phyloP scores from a whole-genome alignment of 805 yeast species.

The Candida silvicultrix region DNA sequence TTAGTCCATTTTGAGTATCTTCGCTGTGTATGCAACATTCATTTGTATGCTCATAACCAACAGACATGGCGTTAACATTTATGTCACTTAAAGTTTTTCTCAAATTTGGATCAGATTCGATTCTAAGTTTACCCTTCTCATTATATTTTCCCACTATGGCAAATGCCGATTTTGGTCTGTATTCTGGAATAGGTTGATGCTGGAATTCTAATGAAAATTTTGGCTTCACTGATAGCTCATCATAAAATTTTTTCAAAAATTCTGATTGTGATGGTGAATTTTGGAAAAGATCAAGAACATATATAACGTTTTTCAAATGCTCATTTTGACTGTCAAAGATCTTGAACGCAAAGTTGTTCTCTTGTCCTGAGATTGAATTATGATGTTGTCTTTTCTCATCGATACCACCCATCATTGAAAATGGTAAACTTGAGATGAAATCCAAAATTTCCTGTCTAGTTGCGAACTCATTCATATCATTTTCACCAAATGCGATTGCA shows the following conservation, averaged over 20 bases:
- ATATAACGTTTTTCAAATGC: constrained; percentile 31
- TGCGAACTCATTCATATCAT: constrained; percentile 50
- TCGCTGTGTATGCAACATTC: constrained; percentile 49
- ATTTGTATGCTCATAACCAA: constrained; percentile 67
- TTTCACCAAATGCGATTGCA: constrained; percentile 55
- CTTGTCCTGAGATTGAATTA: constrained; percentile 19
- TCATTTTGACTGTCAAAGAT: constrained; percentile 26
- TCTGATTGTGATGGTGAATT: constrained; percentile 16
- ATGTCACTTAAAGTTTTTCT: constrained; percentile 34
- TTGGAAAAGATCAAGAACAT: constrained; percentile 41
- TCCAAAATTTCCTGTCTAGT: constrained; percentile 37
- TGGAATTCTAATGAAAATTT: constrained; percentile 52
- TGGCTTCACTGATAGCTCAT: constrained; percentile 18
- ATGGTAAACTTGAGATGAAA: constrained; percentile 42
- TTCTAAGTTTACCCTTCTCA: constrained; percentile 33
- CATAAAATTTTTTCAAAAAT: constrained; percentile 25
- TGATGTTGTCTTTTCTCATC: constrained; percentile 31
- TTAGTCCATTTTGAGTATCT: constrained; percentile 3
- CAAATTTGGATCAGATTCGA: constrained; percentile 29
- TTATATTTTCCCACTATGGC: constrained; percentile 34
- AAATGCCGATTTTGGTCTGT: constrained; percentile 30
- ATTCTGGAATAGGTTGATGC: constrained; percentile 63
- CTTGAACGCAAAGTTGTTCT: constrained; percentile 39
- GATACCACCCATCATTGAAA: constrained; percentile 26
- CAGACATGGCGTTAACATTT: constrained; percentile 49